phyloP scores from a whole-genome alignment of 2,329 filamentous ascomycete species.

The Cercospora sp. region DNA sequence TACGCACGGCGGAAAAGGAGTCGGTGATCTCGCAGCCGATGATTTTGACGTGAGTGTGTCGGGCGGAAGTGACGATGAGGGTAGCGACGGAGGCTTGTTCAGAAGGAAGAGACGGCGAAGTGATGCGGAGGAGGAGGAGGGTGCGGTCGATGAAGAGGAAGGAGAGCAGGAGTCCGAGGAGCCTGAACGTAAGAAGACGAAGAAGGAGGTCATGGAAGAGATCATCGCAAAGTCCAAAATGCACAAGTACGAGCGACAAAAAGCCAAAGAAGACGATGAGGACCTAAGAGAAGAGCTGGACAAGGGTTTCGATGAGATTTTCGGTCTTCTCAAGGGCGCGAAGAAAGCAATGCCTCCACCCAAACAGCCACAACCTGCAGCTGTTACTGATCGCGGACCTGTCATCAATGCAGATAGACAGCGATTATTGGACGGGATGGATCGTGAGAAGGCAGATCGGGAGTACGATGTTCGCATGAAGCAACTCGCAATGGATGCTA shows the following conservation, averaged over 20 bases:
- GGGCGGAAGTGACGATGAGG: constrained; percentile 34
- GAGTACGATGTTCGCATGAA: constrained; percentile 85
- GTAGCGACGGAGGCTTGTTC: constrained; percentile 43
- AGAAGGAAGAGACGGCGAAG: constrained; percentile 46
- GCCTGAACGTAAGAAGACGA: constrained; percentile 86
- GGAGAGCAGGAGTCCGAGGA: constrained; percentile 54
- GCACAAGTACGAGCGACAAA: constrained; percentile 91
- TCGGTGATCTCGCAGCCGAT: constrained; percentile 77
- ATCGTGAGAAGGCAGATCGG: constrained; percentile 71
- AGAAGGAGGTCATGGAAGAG: constrained; percentile 97
- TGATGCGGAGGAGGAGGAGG: constrained; percentile 58
- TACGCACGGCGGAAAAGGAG: constrained; percentile 71
- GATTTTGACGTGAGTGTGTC: constrained; percentile 58
- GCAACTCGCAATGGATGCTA: constrained; percentile 78
- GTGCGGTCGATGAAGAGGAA: constrained; percentile 52
- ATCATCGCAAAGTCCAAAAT: constrained; percentile 96
- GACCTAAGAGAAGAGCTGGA: constrained; percentile 83
- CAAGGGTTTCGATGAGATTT: constrained; percentile 75
- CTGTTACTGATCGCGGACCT: constrained; percentile 41
- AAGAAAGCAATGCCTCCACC: constrained; percentile 45
- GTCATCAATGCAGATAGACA: constrained; percentile 63
- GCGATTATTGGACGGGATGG: constrained; percentile 60
- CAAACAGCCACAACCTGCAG: constrained; percentile 31
- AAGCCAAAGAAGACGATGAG: constrained; percentile 88
- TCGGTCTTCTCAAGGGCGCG: constrained; percentile 66